Conservation (phyloP, 2,329 filamentous ascomycete species). For the Neopestalotiopsis sp. region DNA sequence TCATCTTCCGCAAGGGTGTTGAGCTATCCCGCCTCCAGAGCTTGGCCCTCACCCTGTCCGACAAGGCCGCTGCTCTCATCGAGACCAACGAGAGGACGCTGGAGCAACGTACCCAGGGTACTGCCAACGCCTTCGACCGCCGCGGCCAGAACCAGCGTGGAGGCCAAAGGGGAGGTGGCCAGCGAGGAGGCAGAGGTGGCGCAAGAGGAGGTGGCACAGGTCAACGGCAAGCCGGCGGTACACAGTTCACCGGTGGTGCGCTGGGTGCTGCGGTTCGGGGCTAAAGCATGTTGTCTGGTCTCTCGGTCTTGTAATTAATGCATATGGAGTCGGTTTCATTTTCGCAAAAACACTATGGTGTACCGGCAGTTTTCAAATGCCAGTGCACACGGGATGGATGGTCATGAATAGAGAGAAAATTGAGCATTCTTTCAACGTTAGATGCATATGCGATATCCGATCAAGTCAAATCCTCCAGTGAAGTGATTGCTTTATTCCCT, state of each 20-base stretch:
- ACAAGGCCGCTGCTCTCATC: slow-evolving; percentile 95
- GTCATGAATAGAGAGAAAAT: slow-evolving; percentile 18
- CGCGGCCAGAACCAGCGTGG: slow-evolving; percentile 78
- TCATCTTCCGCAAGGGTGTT: slow-evolving; percentile 99
- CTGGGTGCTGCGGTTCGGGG: slow-evolving; percentile 72
- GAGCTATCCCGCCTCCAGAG: slow-evolving; percentile 96
- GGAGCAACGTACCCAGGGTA: slow-evolving; percentile 96
- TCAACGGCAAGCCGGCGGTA: slow-evolving; percentile 73
- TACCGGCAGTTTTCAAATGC: slow-evolving; percentile 17
- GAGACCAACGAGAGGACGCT: slow-evolving; percentile 97
- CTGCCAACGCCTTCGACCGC: slow-evolving; percentile 92
- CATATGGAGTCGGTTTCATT: slow-evolving; percentile 24
- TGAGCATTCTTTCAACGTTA: slow-evolving; percentile 15
- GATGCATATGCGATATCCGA: not conserved
- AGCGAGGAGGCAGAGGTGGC: slow-evolving; percentile 51
- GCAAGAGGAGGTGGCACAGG: slow-evolving; percentile 61
- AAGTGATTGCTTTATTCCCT: no score
- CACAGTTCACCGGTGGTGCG: slow-evolving; percentile 82
- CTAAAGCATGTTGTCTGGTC: slow-evolving; percentile 40
- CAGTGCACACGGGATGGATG: slow-evolving; percentile 16
- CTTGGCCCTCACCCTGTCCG: slow-evolving; percentile 88
- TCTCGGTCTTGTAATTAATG: slow-evolving; percentile 34
- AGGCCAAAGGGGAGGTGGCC: slow-evolving; percentile 60
- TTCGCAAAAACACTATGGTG: slow-evolving; percentile 20
- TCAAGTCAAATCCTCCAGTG: not conserved